Conservation (phyloP, 75 land plant genomes). For the Selaginella moellendorffii region DNA sequence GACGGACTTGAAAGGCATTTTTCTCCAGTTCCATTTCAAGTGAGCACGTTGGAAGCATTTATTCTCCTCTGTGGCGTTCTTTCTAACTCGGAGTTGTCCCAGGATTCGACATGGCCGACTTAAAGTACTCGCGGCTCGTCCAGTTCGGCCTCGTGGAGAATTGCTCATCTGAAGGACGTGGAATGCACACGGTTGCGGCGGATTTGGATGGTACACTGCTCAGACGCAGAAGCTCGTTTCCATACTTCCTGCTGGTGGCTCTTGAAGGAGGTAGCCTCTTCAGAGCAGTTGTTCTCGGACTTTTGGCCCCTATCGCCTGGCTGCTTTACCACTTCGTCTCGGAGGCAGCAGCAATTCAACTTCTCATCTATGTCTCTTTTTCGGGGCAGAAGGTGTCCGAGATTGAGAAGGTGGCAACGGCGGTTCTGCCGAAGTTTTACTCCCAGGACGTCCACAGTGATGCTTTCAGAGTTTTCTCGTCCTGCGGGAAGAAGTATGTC, state of each 20-base stretch:
- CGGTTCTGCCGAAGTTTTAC: constrained; percentile 69
- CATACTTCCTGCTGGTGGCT: constrained; percentile 27
- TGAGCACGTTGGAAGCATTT: no score
- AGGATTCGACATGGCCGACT: constrained; percentile 13
- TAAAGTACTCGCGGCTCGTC: neutral
- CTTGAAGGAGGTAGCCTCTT: constrained; percentile 21
- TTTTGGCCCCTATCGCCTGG: constrained; percentile 38
- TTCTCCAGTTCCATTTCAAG: no score
- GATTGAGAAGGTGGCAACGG: constrained; percentile 52
- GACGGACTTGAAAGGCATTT: neutral
- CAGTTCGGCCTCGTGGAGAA: constrained; percentile 27
- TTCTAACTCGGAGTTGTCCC: neutral
- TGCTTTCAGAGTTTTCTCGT: constrained; percentile 42
- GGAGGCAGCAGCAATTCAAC: constrained; percentile 40
- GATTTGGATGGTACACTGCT: constrained; percentile 81
- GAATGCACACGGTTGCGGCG: constrained; percentile 52
- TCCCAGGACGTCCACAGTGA: constrained; percentile 44
- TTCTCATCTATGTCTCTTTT: constrained; percentile 48
- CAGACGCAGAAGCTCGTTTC: constrained; percentile 45
- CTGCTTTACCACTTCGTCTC: constrained; percentile 41
- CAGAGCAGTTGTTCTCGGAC: constrained; percentile 22
- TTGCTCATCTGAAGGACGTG: constrained; percentile 41
- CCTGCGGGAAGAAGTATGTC: constrained; percentile 46
- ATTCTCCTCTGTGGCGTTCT: neutral
- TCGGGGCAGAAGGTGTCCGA: constrained; percentile 48